These are phyloP conservation scores for Tuber melanosporum DNA, from an alignment of 495 filamentous ascomycete species.

Conservation along the genomic window DNA sequence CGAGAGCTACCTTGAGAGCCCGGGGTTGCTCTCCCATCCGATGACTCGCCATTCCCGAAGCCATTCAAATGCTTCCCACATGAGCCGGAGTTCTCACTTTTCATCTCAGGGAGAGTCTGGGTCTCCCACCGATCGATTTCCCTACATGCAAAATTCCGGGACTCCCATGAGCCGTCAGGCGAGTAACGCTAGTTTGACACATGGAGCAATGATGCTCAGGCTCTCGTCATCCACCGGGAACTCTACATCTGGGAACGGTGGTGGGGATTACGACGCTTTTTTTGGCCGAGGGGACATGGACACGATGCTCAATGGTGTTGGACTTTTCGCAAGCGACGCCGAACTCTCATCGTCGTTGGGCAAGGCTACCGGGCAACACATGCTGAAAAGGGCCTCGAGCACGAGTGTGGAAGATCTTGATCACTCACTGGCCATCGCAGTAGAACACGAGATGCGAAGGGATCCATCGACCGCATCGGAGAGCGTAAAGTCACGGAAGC, in stretches of 20 bases:
- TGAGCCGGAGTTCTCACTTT: slow-evolving; percentile 16
- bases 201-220: slow-evolving; percentile 21
- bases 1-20: slow-evolving; percentile 19
- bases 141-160: slow-evolving; percentile 7
- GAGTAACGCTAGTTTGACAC: slow-evolving; percentile 15
- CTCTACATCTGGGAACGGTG: slow-evolving; percentile 13
- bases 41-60: slow-evolving; percentile 27
- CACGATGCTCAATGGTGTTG: slow-evolving; percentile 16
- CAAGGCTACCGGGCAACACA: slow-evolving; percentile 21
- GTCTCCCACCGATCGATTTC: slow-evolving; percentile 20
- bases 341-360: slow-evolving; percentile 16
- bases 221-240: slow-evolving; percentile 22
- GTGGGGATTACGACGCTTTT: slow-evolving; percentile 1
- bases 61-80: slow-evolving; percentile 21
- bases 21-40: slow-evolving; percentile 20
- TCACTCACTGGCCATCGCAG: slow-evolving; percentile 7
- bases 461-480: neutral
- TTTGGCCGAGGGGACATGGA: slow-evolving; percentile 15
- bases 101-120: slow-evolving; percentile 22
- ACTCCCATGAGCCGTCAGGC: slow-evolving; percentile 29
- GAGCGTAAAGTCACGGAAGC: slow-evolving; percentile 22
- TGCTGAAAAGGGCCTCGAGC: slow-evolving; percentile 26
- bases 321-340: slow-evolving; percentile 15
- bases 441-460: neutral
- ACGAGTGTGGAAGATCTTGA: slow-evolving; percentile 28